Base-by-base conservation (phyloP, 169 alveolate species). In the Cryptosporidium canis region DNA sequence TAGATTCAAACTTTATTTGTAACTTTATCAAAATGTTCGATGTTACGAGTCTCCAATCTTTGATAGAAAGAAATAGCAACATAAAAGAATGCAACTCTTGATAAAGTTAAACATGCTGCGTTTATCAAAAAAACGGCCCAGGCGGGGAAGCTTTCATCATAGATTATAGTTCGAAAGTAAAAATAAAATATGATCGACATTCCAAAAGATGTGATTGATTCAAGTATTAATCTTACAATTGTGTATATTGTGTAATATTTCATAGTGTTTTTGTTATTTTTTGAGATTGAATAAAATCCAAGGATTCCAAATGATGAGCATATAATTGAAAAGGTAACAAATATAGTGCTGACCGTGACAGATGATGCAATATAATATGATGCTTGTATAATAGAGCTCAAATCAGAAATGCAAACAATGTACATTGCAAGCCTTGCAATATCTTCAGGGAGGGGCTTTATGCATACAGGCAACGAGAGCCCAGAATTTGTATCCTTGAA, bases 341-440 rank as follows among this genome's bases (percentile, higher is more conserved):
- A 55, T 35, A 37, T 51, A n/a, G 72, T 77, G 61, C 87, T 61
- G 27, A 70, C 68, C 12, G 51, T 70, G 9, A 51, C 53, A 12
- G 84, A 70, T 3, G 67, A 70, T 51, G 58, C 84, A 27, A 70
- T 21, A 37, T 70, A 48, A 70, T 70, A 70, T 21, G 68, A 70
- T 27, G 56, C 84, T 27, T 70, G 66, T 29, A 70, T 70, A 56
- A 61, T 41, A 56, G 87, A 58, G 39, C 70, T 55, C 16, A 77
- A 55, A 39, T 77, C 87, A 9, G 72, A 58, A 39, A 77, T 55
- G 35, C 87, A 77, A 58, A 77, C 87, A 18, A 55, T 12, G 35
- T 77, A 77, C 18, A 77, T 61, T 7, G 87, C 87, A 45, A 70
- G 43, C 84, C 18, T 70, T 55, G 84, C 84, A 35, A 70, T 24